Evolutionary conservation across 108 stramenopile genomes (phyloP).

Genomic region (Cyclotella sp.): DNA sequence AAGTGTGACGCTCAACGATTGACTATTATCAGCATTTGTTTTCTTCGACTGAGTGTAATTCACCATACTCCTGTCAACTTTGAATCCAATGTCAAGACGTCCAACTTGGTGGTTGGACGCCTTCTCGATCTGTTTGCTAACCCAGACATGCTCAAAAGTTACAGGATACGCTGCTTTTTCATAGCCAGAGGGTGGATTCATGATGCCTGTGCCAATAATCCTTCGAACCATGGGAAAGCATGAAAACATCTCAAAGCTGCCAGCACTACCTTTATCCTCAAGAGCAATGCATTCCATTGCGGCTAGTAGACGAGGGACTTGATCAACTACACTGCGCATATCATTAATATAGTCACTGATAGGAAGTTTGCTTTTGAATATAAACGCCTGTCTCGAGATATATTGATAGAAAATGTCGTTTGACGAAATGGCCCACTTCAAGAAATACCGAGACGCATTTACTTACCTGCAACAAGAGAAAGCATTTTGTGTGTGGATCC

Average conservation of each 20-base stretch:
- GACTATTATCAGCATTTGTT: neutral
- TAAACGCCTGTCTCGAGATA: constrained; percentile 57
- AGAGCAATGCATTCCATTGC: constrained; percentile 95
- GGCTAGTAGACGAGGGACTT: constrained; percentile 92
- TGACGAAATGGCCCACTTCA: too few relatives aligned
- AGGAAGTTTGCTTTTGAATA: constrained; percentile 85
- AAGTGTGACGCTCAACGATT: neutral
- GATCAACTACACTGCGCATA: constrained; percentile 94
- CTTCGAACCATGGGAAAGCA: constrained; percentile 41
- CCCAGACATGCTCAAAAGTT: constrained; percentile 19
- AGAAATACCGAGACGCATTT: neutral
- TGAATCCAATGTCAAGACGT: constrained; percentile 2
- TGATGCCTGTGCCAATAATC: constrained; percentile 33
- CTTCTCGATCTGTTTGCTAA: constrained; percentile 10
- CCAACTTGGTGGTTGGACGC: neutral
- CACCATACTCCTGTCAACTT: neutral
- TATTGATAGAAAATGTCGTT: neutral
- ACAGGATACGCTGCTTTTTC: neutral
- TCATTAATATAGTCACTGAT: constrained; percentile 98
- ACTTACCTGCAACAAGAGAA: constrained; percentile 84
- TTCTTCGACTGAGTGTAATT: neutral
- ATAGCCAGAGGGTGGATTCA: constrained; percentile 1
- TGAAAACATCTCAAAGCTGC: constrained; percentile 66
- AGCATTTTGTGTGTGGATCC: constrained; percentile 94
- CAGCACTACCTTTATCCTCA: constrained; percentile 57